A percentile compares a stretch with the other conserved stretches of the same genome.
Evolutionary conservation across 345 rosid genomes (phyloP).

Genomic region (Heritiera fomes): DNA sequence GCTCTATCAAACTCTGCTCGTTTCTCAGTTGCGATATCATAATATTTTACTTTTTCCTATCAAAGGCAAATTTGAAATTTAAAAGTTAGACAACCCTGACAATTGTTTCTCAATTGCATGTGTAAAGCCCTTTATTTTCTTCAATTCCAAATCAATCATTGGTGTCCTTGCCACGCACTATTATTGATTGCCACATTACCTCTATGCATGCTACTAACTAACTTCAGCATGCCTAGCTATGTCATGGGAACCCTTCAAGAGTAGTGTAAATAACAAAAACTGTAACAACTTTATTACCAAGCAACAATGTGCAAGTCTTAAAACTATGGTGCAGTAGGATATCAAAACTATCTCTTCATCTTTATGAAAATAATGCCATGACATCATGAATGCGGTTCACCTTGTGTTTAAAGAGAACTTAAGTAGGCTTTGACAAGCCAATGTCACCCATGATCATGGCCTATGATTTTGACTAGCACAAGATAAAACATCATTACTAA

Average conservation of each 20-base stretch:
- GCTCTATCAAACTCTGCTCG: constrained; percentile 83
- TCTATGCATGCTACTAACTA: not conserved
- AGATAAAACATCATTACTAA: not conserved
- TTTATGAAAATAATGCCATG: not conserved
- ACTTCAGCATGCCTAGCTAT: not conserved
- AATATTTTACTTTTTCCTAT: constrained; percentile 92
- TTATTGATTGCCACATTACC: not conserved
- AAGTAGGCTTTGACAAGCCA: not conserved
- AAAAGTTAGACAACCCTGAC: constrained; percentile 15
- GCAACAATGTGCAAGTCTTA: not conserved
- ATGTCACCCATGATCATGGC: not conserved
- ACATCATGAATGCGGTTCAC: not conserved
- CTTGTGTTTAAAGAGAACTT: not conserved
- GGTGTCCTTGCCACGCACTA: not conserved
- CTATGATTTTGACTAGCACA: not conserved
- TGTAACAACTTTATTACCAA: not conserved
- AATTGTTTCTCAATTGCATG: not conserved
- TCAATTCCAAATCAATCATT: not conserved
- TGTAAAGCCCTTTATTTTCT: not conserved
- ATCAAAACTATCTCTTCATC: constrained; percentile 1
- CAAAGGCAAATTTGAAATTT: constrained; percentile 13
- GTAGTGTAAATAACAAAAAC: not conserved
- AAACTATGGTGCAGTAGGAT: not conserved
- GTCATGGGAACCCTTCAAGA: not conserved
- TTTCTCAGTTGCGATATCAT: constrained; percentile 85